A percentile compares a stretch with the other conserved stretches of the same genome.
Evolutionary conservation across 2,329 filamentous ascomycete genomes (phyloP).

Genomic region (Colletotrichum musae): DNA sequence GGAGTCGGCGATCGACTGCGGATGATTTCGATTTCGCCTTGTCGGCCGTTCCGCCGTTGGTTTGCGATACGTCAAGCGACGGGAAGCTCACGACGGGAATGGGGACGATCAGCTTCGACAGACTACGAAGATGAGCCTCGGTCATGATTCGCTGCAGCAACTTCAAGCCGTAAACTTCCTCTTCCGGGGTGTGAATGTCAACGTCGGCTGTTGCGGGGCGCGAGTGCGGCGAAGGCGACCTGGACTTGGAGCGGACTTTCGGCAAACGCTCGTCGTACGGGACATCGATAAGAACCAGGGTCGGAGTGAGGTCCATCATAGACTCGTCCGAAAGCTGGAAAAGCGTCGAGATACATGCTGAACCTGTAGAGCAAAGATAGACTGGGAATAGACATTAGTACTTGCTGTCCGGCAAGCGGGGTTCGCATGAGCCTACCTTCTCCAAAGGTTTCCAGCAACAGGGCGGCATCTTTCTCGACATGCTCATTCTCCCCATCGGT

Average conservation of each 20-base stretch:
- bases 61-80: conserved; percentile 45
- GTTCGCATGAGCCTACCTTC: conserved; percentile 60
- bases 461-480: conserved; percentile 61
- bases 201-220: conserved; percentile 51
- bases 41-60: conserved; percentile 46
- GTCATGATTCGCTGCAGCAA: conserved; percentile 71
- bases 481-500: conserved; percentile 55
- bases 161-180: conserved; percentile 69
- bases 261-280: conserved; percentile 64
- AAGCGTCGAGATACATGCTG: conserved; percentile 67
- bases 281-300: conserved; percentile 70
- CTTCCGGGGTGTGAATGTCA: conserved; percentile 59
- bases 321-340: conserved; percentile 68
- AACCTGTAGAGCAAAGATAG: conserved; percentile 67
- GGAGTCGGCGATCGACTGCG: conserved; percentile 59
- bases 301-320: conserved; percentile 67
- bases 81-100: conserved; percentile 67
- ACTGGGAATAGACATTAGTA: conserved; percentile 54
- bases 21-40: conserved; percentile 23
- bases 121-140: conserved; percentile 69
- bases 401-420: neutral
- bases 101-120: conserved; percentile 70
- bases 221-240: conserved; percentile 63
- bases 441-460: conserved; percentile 68
- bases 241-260: conserved; percentile 52